phyloP scores from a whole-genome alignment of 208 protist species.

The Leptomonas pyrrhocoris region DNA sequence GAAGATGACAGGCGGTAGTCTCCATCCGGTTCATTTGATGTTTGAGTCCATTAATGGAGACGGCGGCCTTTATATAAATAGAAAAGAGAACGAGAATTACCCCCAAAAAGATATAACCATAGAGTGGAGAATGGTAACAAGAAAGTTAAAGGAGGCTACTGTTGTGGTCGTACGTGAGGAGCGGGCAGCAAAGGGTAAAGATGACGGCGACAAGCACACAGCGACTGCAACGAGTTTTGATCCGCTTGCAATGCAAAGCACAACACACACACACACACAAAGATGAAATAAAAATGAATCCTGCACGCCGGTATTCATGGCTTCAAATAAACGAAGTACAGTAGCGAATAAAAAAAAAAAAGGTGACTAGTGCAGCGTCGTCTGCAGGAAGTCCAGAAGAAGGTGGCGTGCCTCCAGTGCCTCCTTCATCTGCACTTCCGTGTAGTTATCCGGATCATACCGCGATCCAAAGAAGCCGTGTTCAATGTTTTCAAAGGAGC shows the following conservation, averaged over 20 bases:
- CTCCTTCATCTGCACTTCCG: slow-evolving; percentile 30
- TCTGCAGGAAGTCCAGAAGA: slow-evolving; percentile 40
- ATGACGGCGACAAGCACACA: too few relatives aligned
- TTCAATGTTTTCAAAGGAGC: slow-evolving; percentile 39
- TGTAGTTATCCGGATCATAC: slow-evolving; percentile 40
- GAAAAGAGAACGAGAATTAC: slow-evolving; percentile 19
- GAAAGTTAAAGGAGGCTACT: background rate
- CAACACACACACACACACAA: background rate
- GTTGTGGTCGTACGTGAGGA: background rate
- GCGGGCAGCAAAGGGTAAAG: too few relatives aligned
- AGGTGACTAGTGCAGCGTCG: slow-evolving; percentile 19
- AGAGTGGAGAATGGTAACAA: background rate
- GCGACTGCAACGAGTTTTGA: too few relatives aligned
- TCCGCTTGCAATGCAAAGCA: background rate
- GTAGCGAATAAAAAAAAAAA: background rate
- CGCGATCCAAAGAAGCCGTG: slow-evolving; percentile 67
- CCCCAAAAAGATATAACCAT: slow-evolving; percentile 11
- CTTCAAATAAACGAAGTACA: too few relatives aligned
- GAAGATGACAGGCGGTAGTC: background rate
- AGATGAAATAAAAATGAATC: too few relatives aligned
- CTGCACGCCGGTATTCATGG: too few relatives aligned
- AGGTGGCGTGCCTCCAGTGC: slow-evolving; percentile 28
- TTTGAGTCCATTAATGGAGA: slow-evolving; percentile 16
- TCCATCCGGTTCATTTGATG: slow-evolving; percentile 18
- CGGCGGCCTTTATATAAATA: background rate